Evolutionary conservation across 2,329 filamentous ascomycete genomes (phyloP), one percentile per base, ranked within the genome.

Genomic region (Aspergillus sp.): DNA sequence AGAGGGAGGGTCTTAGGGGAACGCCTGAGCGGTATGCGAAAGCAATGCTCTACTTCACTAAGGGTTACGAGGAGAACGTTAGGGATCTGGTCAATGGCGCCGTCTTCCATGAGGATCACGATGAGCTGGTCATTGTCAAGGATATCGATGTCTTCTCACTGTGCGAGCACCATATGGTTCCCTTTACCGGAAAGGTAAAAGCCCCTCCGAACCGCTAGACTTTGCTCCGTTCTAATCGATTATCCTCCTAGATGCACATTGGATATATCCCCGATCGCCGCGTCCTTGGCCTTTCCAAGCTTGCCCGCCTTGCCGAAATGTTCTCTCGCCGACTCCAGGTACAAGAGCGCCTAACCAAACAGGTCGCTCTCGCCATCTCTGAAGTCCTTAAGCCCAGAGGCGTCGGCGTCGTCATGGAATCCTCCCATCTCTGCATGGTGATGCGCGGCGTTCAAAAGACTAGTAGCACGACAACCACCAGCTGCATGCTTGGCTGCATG

Each of bases 401-500:
- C 51, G 94, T 99, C 2, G 94, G 92, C 22, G 95, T 99, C 2
- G 94, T 99, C 62, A 97, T 99, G 90, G 95, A 99, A 74, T 96
- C 92, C 15, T 93, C 88, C 72, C 95, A 99, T 80, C 82, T 98
- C 51, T 99, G 95, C 83, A 99, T 98, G 94, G 93, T 97, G 17
- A 98, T 97, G 93, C 88, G 95, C 51, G 95, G 95, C n/a, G 94
- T 99, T 9, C 87, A 97, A 76, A 97, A 99, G 83, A 93, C 92
- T 0, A 87, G 85, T 46, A 89, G 91, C 54, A 90, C 87, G 19
- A 98, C 95, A 7, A 95, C 96, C 43, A 99, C 95, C 19, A 97
- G 93, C 81, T 98, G 94, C 76, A 96, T 99, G 80, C 86, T 98
- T n/a, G 95, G 95, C 45, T 93, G 93, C 72, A 96, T 99, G 84